Percentiles rank a stretch among this genome's conserved stretches.
Evolutionary conservation across 1,139 yeast genomes (phyloP).

Genomic region (Blastobotrys capitulatus): DNA sequence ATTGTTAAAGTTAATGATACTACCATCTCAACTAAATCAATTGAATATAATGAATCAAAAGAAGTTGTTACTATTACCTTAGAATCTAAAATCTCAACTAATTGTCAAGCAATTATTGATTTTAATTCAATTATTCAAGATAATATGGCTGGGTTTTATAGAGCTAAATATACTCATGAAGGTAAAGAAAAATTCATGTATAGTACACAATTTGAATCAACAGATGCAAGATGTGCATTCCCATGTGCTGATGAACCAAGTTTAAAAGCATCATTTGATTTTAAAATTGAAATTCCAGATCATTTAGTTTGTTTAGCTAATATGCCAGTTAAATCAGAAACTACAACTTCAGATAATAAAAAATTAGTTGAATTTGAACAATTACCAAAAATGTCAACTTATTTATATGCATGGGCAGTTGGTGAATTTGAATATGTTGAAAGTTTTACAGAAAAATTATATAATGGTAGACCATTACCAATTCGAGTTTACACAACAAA

Average conservation of each 20-base stretch:
- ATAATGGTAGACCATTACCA: conserved; percentile 55
- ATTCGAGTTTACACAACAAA: conserved; percentile 78
- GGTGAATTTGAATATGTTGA: conserved; percentile 74
- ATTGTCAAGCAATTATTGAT: conserved; percentile 30
- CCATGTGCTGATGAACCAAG: conserved; percentile 90
- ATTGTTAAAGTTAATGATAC: conserved; percentile 23
- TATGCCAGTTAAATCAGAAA: conserved; percentile 49
- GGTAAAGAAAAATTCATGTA: conserved; percentile 64
- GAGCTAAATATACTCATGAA: conserved; percentile 57
- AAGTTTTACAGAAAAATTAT: conserved; percentile 34
- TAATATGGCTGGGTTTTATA: conserved; percentile 82
- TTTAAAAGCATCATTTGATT: conserved; percentile 70
- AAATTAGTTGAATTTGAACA: conserved; percentile 43
- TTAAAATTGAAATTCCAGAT: conserved; percentile 55
- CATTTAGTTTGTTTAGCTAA: conserved; percentile 67
- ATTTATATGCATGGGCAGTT: conserved; percentile 69
- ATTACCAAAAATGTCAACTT: conserved; percentile 72
- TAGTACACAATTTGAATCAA: conserved; percentile 85
- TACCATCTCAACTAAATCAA: conserved; percentile 16
- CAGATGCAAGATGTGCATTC: conserved; percentile 86
- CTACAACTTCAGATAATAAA: conserved; percentile 20
- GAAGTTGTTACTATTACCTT: conserved; percentile 34
- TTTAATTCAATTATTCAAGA: conserved; percentile 47
- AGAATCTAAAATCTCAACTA: conserved; percentile 1
- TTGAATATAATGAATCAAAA: conserved; percentile 24